Conservation (phyloP, 179 eudicot species). For the Carnegiea gigantea region DNA sequence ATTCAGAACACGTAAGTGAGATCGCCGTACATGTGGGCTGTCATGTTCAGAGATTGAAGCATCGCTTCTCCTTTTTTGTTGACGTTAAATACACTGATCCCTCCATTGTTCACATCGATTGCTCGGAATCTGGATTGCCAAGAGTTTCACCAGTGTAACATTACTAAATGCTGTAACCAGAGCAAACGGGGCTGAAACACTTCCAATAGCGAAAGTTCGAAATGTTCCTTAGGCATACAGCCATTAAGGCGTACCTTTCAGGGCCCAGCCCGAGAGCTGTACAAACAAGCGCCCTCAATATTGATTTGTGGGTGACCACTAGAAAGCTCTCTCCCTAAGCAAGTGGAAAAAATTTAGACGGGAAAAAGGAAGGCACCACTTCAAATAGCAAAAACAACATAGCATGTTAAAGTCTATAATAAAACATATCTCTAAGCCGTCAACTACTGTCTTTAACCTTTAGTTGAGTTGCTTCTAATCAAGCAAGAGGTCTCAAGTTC, state of each 20-base stretch:
- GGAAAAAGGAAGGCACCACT: not conserved
- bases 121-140: constrained; percentile 57
- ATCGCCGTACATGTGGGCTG: constrained; percentile 67
- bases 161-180: not conserved
- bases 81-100: constrained; percentile 54
- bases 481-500: not conserved
- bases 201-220: not conserved
- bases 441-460: not conserved
- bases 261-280: constrained; percentile 68
- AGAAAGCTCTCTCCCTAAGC: constrained; percentile 54
- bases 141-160: not conserved
- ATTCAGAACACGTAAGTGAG: constrained; percentile 46
- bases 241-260: constrained; percentile 45
- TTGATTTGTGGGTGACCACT: constrained; percentile 71
- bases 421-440: not conserved
- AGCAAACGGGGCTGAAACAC: not conserved
- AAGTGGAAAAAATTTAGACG: not conserved
- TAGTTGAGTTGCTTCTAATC: not conserved
- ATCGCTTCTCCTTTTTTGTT: constrained; percentile 61
- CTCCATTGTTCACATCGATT: constrained; percentile 65
- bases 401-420: not conserved
- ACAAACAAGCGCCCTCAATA: constrained; percentile 63
- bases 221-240: not conserved
- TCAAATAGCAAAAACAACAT: not conserved
- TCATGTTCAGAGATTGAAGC: constrained; percentile 68